Evolutionary conservation across 768 basidiomycete species (phyloP).

Genomic region (Pholiota molesta): DNA sequence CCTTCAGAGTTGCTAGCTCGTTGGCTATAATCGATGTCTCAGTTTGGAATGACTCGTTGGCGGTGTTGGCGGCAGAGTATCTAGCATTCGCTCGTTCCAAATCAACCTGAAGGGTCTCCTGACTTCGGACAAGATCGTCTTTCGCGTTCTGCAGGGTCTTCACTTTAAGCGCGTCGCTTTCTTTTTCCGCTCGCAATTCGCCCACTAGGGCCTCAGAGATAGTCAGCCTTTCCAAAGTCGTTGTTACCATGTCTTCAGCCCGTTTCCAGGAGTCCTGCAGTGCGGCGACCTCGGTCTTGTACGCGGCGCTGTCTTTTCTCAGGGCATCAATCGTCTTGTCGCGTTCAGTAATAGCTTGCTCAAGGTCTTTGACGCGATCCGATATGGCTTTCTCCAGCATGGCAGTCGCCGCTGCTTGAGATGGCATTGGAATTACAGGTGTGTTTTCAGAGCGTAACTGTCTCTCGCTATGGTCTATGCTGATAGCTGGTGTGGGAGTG

Average conservation of each 20-base stretch:
- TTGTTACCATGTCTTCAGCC: constrained; percentile 15
- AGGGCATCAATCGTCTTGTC: constrained; percentile 9
- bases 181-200: constrained; percentile 4
- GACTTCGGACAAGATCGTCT: constrained; percentile 1
- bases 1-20: not conserved
- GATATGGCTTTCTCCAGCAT: constrained; percentile 5
- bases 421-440: not conserved
- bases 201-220: constrained; percentile 7
- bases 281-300: constrained; percentile 15
- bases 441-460: constrained; percentile 1
- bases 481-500: constrained; percentile 36
- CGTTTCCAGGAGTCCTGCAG: constrained; percentile 15
- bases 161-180: constrained; percentile 2
- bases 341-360: constrained; percentile 11
- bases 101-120: constrained; percentile 1
- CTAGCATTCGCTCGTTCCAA: constrained; percentile 5
- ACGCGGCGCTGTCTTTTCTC: constrained; percentile 8
- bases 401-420: constrained; percentile 2
- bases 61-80: constrained; percentile 2
- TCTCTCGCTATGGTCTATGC: constrained; percentile 1
- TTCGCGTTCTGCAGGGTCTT: constrained; percentile 4
- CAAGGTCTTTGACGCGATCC: constrained; percentile 3
- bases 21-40: not conserved
- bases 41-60: not conserved
- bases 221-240: constrained; percentile 6